phyloP scores from a whole-genome alignment of 495 filamentous ascomycete genomes.

The Lindgomyces ingoldianus region DNA sequence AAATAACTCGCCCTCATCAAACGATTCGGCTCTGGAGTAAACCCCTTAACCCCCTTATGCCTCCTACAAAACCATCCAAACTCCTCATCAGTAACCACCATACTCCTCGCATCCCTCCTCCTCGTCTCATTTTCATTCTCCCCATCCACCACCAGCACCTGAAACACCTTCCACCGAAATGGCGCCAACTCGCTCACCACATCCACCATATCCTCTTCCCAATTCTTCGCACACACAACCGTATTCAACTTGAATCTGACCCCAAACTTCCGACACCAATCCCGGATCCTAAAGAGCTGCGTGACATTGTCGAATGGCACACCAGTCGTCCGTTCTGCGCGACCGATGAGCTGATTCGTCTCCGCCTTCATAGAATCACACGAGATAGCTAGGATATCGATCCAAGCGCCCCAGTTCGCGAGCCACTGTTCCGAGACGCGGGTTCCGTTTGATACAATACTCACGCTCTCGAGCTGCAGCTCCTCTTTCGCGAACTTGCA shows the following conservation, averaged over 20 bases:
- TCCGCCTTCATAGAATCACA: constrained; percentile 60
- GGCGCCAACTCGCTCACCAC: constrained; percentile 49
- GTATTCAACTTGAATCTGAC: constrained; percentile 65
- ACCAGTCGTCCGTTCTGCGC: constrained; percentile 45
- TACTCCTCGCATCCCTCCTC: constrained; percentile 50
- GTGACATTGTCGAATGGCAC: constrained; percentile 45
- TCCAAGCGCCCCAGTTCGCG: constrained; percentile 45
- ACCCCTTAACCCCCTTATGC: constrained; percentile 48
- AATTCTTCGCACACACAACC: constrained; percentile 55
- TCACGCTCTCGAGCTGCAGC: constrained; percentile 53
- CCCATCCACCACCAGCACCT: constrained; percentile 56
- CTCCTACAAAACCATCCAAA: constrained; percentile 52
- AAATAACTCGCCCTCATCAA: constrained; percentile 46
- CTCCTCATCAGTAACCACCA: constrained; percentile 55
- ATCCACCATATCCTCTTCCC: constrained; percentile 57
- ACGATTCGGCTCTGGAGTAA: constrained; percentile 55
- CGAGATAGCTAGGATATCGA: constrained; percentile 58
- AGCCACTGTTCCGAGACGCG: constrained; percentile 52
- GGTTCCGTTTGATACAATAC: constrained; percentile 58
- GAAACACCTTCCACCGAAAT: constrained; percentile 61
- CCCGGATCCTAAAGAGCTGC: constrained; percentile 48
- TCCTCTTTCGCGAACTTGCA: constrained; percentile 55
- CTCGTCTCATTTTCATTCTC: constrained; percentile 55
- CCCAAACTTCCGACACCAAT: constrained; percentile 50
- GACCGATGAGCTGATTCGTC: constrained; percentile 57